Percentiles rank a stretch among this genome's conserved stretches.
These are phyloP conservation scores for Sporothrix schenckii DNA, from an alignment of 2,329 filamentous ascomycete genomes.

Conservation along the genomic window DNA sequence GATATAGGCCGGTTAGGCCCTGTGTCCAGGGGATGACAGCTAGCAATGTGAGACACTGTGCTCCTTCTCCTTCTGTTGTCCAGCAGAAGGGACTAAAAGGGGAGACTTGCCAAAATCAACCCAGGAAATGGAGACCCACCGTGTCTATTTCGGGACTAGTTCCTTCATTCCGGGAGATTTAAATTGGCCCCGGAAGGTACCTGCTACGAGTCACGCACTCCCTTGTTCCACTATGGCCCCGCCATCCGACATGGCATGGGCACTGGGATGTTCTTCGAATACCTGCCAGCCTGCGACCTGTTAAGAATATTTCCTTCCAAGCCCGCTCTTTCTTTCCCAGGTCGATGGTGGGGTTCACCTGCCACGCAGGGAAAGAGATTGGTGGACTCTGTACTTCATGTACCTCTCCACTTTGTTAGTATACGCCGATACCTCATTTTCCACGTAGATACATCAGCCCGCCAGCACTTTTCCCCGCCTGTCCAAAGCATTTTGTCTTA, in stretches of 20 bases:
- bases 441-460: not conserved
- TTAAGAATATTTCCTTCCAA: not conserved
- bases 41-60: conserved; percentile 10
- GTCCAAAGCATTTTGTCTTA: conserved; percentile 28
- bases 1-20: not conserved
- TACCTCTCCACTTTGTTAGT: not conserved
- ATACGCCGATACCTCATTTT: not conserved
- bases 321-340: conserved; percentile 21
- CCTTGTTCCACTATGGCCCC: not conserved
- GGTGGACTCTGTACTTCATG: not conserved
- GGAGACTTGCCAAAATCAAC: conserved; percentile 25
- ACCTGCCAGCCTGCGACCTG: not conserved
- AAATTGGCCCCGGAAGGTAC: conserved; percentile 34
- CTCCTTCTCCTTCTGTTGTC: not conserved
- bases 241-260: conserved; percentile 22
- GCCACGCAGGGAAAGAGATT: conserved; percentile 13
- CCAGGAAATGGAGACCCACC: conserved; percentile 32
- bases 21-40: not conserved
- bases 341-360: conserved; percentile 29
- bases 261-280: not conserved
- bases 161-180: conserved; percentile 36
- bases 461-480: conserved; percentile 27
- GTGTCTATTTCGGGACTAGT: conserved; percentile 33
- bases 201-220: conserved; percentile 28
- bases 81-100: conserved; percentile 12